Percentiles rank a stretch among this genome's conserved stretches.
Conservation (phyloP, 2,329 filamentous ascomycete species). For the Hymenoscyphus fraxineus region DNA sequence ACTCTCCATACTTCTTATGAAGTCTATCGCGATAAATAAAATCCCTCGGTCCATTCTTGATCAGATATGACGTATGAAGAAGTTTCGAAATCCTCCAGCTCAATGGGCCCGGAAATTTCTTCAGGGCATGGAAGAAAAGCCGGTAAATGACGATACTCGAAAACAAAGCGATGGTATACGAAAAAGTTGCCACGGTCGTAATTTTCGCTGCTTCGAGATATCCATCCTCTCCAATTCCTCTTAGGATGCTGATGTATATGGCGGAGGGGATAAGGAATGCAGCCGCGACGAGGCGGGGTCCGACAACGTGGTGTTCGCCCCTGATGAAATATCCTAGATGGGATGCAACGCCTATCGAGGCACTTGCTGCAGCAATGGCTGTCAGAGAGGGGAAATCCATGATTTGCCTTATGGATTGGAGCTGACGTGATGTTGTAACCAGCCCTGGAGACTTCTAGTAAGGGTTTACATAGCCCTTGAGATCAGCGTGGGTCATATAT, state of each 20-base stretch:
- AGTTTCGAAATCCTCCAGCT: conserved; percentile 24
- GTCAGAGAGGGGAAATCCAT: conserved; percentile 1
- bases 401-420: not conserved
- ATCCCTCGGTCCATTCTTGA: conserved; percentile 14
- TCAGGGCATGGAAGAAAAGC: conserved; percentile 42
- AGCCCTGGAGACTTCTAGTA: too few species aligned
- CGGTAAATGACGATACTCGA: conserved; percentile 52
- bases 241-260: conserved; percentile 5
- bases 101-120: conserved; percentile 29
- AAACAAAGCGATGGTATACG: conserved; percentile 32
- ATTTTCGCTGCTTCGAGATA: conserved; percentile 7
- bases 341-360: conserved; percentile 12
- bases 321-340: conserved; percentile 26
- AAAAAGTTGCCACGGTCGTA: conserved; percentile 8
- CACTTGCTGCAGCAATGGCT: not conserved
- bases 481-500: too few species aligned
- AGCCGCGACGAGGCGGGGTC: conserved; percentile 6
- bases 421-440: not conserved
- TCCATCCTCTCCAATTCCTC: not conserved
- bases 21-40: conserved; percentile 6
- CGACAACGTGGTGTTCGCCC: conserved; percentile 23
- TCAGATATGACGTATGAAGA: conserved; percentile 16
- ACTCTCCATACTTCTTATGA: conserved; percentile 26
- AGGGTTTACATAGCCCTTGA: too few species aligned
- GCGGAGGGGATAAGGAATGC: conserved; percentile 6